Percentiles rank a stretch among this genome's conserved stretches.
These are phyloP conservation scores for Salinomyces thailandicus DNA, from an alignment of 2,329 filamentous ascomycete species.

Conservation along the genomic window DNA sequence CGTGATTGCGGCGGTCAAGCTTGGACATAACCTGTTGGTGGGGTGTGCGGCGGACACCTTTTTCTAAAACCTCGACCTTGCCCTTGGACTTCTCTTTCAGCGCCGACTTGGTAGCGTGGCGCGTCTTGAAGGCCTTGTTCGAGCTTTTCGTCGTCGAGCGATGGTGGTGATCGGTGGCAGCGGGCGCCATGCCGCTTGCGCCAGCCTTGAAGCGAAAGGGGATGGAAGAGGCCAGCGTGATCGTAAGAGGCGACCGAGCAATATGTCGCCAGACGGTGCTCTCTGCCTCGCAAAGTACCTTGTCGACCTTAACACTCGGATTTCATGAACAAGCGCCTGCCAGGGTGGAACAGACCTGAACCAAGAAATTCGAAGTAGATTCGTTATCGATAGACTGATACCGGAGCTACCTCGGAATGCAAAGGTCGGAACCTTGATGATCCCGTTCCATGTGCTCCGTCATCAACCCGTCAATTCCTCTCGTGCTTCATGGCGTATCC, in stretches of 20 bases:
- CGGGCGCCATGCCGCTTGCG: constrained; percentile 60
- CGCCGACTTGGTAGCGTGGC: constrained; percentile 78
- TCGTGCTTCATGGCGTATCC: no score
- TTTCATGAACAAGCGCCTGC: no score
- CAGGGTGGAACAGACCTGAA: no score
- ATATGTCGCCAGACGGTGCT: constrained; percentile 1
- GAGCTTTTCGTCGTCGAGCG: constrained; percentile 80
- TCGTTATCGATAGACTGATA: no score
- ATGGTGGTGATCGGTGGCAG: constrained; percentile 61
- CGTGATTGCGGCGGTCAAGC: constrained; percentile 87
- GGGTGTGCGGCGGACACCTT: constrained; percentile 66
- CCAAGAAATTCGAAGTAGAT: no score
- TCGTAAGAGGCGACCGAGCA: neutral
- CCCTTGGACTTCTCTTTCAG: constrained; percentile 80
- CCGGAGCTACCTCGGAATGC: no score
- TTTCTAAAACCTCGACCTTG: constrained; percentile 63
- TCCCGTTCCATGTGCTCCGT: no score
- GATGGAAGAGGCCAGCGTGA: constrained; percentile 19
- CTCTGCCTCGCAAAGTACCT: no score
- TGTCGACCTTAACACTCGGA: no score
- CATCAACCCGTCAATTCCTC: no score
- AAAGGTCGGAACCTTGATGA: no score
- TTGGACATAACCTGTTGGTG: constrained; percentile 98
- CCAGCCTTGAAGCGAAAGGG: constrained; percentile 85
- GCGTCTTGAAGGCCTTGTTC: constrained; percentile 88